phyloP scores from a whole-genome alignment of 2,329 filamentous ascomycete genomes.

The Simplicillium aogashimaense region DNA sequence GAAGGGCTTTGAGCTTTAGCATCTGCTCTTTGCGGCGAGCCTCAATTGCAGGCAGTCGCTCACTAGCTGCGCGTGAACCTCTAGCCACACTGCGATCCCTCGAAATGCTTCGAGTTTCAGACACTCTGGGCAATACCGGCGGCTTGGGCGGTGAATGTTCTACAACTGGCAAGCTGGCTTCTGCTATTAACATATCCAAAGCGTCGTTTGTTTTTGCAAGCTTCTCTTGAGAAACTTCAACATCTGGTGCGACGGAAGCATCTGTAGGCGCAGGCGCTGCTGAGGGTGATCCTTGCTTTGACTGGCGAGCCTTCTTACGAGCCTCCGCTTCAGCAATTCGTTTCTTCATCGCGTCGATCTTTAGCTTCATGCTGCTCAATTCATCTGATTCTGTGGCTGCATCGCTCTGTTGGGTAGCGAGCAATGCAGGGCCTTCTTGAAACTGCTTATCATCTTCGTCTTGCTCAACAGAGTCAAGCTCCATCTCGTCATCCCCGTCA shows the following conservation, averaged over 20 bases:
- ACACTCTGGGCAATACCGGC: conserved; percentile 6
- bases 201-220: no score
- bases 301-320: conserved; percentile 34
- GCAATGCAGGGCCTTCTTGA: conserved; percentile 27
- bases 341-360: conserved; percentile 51
- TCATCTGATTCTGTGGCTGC: conserved; percentile 23
- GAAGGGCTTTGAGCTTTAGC: conserved; percentile 33
- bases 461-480: conserved; percentile 46
- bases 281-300: conserved; percentile 19
- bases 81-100: no score
- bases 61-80: conserved; percentile 19
- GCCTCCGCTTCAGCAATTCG: conserved; percentile 50
- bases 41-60: conserved; percentile 25
- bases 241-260: no score
- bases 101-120: not conserved
- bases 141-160: no score
- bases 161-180: no score
- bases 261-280: conserved; percentile 7
- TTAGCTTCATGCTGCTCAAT: conserved; percentile 40
- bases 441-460: conserved; percentile 32
- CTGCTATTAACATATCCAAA: no score
- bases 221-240: no score
- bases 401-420: conserved; percentile 26
- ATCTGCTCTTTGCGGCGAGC: conserved; percentile 27
- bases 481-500: conserved; percentile 58